A percentile compares a stretch with the other conserved stretches of the same genome.
Evolutionary conservation across 2,329 filamentous ascomycete species (phyloP).

Genomic region (Colletotrichum eremochloae): DNA sequence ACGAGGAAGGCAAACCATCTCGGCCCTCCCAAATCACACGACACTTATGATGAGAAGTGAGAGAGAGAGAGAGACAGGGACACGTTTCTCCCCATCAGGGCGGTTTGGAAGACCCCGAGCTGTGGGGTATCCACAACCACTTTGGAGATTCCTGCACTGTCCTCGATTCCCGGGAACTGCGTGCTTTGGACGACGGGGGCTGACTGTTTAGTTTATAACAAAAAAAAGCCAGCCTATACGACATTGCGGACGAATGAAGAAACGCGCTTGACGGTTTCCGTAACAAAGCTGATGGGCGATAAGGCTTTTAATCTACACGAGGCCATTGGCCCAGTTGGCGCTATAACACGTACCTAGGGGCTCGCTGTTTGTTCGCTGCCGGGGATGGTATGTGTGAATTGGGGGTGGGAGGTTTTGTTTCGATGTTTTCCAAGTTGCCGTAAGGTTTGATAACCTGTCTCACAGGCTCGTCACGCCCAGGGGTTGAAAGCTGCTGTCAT

Average conservation of each 20-base stretch:
- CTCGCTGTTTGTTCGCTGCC: no score
- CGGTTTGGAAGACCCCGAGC: neutral
- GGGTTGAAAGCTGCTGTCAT: no score
- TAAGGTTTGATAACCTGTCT: no score
- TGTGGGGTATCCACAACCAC: constrained; percentile 28
- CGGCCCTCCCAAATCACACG: neutral
- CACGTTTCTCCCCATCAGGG: neutral
- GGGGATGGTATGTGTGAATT: no score
- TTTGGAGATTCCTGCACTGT: constrained; percentile 41
- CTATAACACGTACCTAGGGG: no score
- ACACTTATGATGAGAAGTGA: no score
- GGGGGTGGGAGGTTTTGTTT: no score
- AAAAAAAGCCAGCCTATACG: neutral
- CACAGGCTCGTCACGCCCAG: no score
- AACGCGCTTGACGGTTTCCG: no score
- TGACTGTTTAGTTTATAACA: constrained; percentile 5
- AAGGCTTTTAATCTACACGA: neutral
- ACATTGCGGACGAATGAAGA: neutral
- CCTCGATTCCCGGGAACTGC: neutral
- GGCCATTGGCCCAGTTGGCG: neutral
- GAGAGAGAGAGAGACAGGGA: no score
- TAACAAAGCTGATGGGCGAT: neutral
- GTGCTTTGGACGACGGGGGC: neutral
- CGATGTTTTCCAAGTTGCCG: no score
- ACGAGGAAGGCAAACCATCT: neutral